These are phyloP conservation scores for Curvularia sp. DNA, from an alignment of 2,329 filamentous ascomycete genomes.

Conservation along the genomic window DNA sequence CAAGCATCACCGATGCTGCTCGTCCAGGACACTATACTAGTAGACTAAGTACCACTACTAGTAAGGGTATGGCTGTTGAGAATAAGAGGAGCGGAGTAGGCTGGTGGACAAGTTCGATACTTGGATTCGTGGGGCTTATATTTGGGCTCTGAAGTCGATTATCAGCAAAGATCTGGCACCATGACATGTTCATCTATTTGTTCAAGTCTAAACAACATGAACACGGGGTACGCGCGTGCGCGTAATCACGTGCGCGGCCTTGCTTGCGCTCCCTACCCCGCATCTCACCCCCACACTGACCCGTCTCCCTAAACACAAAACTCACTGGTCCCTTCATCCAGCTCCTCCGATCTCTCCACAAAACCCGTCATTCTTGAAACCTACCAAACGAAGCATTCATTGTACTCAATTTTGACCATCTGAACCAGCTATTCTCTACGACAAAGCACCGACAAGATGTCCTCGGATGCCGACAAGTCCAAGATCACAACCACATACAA, in stretches of 20 bases:
- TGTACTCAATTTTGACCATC: neutral
- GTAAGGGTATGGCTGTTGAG: neutral
- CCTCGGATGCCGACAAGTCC: conserved; percentile 11
- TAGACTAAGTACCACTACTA: conserved; percentile 16
- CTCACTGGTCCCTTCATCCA: neutral
- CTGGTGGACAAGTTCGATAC: conserved; percentile 15
- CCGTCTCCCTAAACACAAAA: neutral
- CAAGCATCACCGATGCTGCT: conserved; percentile 27
- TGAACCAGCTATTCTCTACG: neutral
- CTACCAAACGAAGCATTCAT: neutral
- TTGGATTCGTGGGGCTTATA: conserved; percentile 17
- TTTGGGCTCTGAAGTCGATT: conserved; percentile 1
- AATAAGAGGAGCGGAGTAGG: conserved; percentile 1
- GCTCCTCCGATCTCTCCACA: neutral
- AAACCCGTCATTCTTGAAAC: too few relatives aligned
- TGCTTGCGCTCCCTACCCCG: neutral
- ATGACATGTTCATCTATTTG: too few relatives aligned
- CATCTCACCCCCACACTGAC: neutral
- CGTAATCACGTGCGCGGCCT: neutral
- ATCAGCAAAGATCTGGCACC: too few relatives aligned
- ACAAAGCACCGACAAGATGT: conserved; percentile 4
- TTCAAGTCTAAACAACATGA: neutral
- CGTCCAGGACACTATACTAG: conserved; percentile 6
- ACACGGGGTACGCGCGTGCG: neutral
- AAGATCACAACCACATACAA: conserved; percentile 12